phyloP scores from a whole-genome alignment of 23 red algal genomes.

The Cyanidiococcus yangmingshanensis region DNA sequence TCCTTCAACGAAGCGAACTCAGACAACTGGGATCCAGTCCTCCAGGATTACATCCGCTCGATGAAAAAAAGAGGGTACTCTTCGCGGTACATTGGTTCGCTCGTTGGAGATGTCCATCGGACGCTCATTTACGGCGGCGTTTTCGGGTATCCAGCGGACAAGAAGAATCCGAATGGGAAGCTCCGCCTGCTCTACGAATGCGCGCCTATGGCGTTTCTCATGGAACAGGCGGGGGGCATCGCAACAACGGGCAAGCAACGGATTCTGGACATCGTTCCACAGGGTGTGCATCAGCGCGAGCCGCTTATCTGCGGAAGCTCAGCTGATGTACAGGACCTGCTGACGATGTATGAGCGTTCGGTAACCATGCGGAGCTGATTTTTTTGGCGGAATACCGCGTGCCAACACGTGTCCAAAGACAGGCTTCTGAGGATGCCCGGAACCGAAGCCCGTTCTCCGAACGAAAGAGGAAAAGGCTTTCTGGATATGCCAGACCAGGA shows the following conservation, averaged over 20 bases:
- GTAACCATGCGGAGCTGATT: neutral
- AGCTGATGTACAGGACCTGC: slow-evolving; percentile 71
- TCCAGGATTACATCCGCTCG: slow-evolving; percentile 51
- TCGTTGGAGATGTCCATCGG: slow-evolving; percentile 89
- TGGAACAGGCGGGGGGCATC: slow-evolving; percentile 89
- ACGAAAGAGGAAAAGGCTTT: too few species aligned
- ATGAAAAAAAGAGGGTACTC: slow-evolving; percentile 59
- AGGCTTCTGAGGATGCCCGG: too few species aligned
- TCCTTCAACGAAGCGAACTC: slow-evolving; percentile 97
- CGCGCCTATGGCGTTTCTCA: slow-evolving; percentile 80
- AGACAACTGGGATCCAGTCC: slow-evolving; percentile 65
- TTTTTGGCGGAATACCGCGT: too few species aligned
- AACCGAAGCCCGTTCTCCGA: too few species aligned
- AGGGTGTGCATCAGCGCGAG: slow-evolving; percentile 69
- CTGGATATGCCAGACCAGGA: too few species aligned
- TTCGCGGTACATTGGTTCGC: slow-evolving; percentile 79
- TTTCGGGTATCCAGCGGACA: slow-evolving; percentile 86
- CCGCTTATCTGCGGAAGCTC: slow-evolving; percentile 71
- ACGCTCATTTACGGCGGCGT: slow-evolving; percentile 86
- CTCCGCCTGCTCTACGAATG: slow-evolving; percentile 88
- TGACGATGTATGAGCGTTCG: slow-evolving; percentile 48
- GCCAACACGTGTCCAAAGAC: too few species aligned
- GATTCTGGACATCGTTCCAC: slow-evolving; percentile 78
- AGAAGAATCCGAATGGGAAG: slow-evolving; percentile 94
- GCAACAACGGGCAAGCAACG: slow-evolving; percentile 71